Base-by-base conservation (phyloP, 1,139 yeast genomes). In the Pichia sp. region DNA sequence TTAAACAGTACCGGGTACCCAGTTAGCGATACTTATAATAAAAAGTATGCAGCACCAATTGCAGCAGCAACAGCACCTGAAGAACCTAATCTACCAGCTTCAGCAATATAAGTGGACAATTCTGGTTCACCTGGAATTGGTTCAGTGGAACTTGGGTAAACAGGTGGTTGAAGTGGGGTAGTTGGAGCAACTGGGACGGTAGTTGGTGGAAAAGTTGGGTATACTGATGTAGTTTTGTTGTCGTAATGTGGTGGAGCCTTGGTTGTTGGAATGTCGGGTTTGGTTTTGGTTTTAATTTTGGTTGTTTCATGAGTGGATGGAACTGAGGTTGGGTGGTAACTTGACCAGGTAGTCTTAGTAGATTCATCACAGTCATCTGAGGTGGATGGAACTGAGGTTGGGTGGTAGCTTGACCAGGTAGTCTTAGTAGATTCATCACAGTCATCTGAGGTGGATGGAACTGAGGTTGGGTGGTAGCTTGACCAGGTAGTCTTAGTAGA, bases 21-120 rank as follows among this genome's bases (percentile, higher is more conserved):
- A 27, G 20, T n/a, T n/a, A 30, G 8, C n/a, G n/a, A n/a, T 3
- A 15, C 29, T 36, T 26, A 42, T 11, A 41, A 32, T 26, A 45
- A 35, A 16, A 46, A 42, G 43, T 20, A 39, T 25, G 45, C 48
- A n/a, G 42, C 39, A 8, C 42, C 49, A 7, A 46, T 42, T 25
- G 23, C 40, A 16, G 42, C 38, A 18, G 38, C 42, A 22, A 26
- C 35, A 13, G 44, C 49, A 39, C 24, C 37, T 15, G 44, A 24
- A 18, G 44, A 41, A 18, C 26, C 26, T 9, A 29, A 35, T 5
- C 13, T 46, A 12, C 23, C 26, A 7, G 49, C 49, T 23, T 26
- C 44, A 35, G 44, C 49, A n/a, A 23, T 27, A 35, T 22, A 46
- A 5, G 42, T 46, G 3, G 46, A 40, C 18, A 38, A n/a, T 2